phyloP scores from a whole-genome alignment of 805 yeast genomes.

The Pichia ethanolica region DNA sequence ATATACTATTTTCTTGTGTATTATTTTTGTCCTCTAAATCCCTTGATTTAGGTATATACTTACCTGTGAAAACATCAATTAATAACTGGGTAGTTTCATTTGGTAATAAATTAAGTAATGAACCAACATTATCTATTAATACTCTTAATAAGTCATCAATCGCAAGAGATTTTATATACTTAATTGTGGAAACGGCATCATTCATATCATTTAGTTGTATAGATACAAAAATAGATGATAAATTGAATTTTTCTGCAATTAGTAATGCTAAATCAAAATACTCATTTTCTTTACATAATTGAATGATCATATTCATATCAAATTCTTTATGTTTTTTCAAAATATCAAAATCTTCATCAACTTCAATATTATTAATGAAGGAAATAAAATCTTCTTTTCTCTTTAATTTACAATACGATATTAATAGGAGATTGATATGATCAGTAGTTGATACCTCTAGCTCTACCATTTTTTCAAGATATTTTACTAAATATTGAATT shows the following conservation, averaged over 20 bases:
- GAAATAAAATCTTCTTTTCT: constrained; percentile 46
- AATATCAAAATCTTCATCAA: constrained; percentile 30
- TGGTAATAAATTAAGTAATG: constrained; percentile 60
- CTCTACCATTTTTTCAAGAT: constrained; percentile 53
- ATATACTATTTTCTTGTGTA: not conserved
- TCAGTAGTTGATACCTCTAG: constrained; percentile 57
- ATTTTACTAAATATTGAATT: constrained; percentile 54
- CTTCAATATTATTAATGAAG: constrained; percentile 41
- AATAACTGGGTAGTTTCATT: constrained; percentile 74
- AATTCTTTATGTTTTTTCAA: constrained; percentile 36
- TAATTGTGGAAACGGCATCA: constrained; percentile 52
- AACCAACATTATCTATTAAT: constrained; percentile 45
- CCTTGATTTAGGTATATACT: constrained; percentile 41
- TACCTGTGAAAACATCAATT: constrained; percentile 85
- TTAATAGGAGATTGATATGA: constrained; percentile 72
- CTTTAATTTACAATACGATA: constrained; percentile 74
- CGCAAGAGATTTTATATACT: constrained; percentile 58
- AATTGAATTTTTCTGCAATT: constrained; percentile 63
- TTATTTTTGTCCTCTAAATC: constrained; percentile 29
- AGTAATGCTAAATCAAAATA: constrained; percentile 59
- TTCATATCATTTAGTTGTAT: constrained; percentile 61
- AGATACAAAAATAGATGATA: constrained; percentile 68
- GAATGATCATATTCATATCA: constrained; percentile 61
- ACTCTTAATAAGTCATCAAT: constrained; percentile 74
- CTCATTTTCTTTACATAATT: constrained; percentile 65